phyloP scores from a whole-genome alignment of 2,329 filamentous ascomycete species.

The Diplodia scrobiculata region DNA sequence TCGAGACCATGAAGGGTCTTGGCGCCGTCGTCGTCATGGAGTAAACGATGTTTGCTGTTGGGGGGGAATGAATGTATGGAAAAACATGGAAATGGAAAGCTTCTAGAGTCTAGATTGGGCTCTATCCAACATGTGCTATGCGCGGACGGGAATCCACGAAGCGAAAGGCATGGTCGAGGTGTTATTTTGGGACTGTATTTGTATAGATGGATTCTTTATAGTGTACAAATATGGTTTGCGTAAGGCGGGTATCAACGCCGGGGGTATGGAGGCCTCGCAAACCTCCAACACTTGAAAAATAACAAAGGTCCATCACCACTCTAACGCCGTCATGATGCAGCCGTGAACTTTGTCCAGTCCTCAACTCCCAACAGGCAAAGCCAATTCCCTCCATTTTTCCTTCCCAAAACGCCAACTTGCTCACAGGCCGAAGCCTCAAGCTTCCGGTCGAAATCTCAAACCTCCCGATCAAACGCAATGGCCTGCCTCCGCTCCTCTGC shows the following conservation, averaged over 20 bases:
- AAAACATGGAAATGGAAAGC: constrained; percentile 25
- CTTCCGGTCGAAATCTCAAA: not conserved
- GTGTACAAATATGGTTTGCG: constrained; percentile 43
- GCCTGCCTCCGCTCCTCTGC: constrained; percentile 56
- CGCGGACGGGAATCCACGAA: constrained; percentile 9
- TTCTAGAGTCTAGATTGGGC: not conserved
- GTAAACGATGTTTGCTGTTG: constrained; percentile 50
- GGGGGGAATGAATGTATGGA: constrained; percentile 17
- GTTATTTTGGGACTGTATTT: constrained; percentile 37
- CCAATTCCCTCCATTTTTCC: constrained; percentile 10
- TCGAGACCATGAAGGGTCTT: constrained; percentile 88
- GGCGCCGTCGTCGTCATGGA: constrained; percentile 91
- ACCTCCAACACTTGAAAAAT: constrained; percentile 36
- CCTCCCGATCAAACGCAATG: constrained; percentile 44
- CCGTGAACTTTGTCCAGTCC: not conserved
- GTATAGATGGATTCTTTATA: constrained; percentile 38
- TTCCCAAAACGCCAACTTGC: constrained; percentile 1
- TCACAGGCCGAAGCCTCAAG: not conserved
- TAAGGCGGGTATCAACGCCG: constrained; percentile 29
- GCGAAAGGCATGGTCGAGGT: constrained; percentile 24
- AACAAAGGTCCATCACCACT: constrained; percentile 24
- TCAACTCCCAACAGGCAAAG: no score
- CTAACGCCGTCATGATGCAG: constrained; percentile 21
- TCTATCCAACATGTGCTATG: not conserved
- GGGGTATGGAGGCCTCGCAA: constrained; percentile 13